Evolutionary conservation across 2,329 filamentous ascomycete species (phyloP).

Genomic region (Chaetomiaceae sp.): DNA sequence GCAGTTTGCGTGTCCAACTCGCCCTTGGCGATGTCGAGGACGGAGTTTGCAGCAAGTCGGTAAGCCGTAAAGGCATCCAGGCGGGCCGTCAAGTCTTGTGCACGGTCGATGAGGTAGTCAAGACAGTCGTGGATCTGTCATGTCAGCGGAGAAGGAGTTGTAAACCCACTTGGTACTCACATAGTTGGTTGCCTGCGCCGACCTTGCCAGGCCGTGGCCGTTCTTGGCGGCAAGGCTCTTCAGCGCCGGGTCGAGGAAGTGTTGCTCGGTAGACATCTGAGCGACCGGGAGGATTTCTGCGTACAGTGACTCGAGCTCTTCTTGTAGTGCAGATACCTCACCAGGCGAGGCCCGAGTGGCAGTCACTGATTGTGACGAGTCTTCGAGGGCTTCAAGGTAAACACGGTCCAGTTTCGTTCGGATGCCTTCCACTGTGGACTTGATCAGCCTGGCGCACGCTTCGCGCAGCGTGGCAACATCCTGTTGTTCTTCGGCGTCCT

Average conservation of each 20-base stretch:
- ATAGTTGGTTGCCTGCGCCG: slow-evolving; percentile 46
- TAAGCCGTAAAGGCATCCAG: slow-evolving; percentile 44
- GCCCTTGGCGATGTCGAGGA: slow-evolving; percentile 40
- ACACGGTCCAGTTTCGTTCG: slow-evolving; percentile 51
- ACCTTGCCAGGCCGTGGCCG: slow-evolving; percentile 40
- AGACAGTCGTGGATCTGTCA: slow-evolving; percentile 48
- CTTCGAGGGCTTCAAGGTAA: slow-evolving; percentile 45
- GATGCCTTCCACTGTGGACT: slow-evolving; percentile 51
- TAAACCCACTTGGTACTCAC: slow-evolving; percentile 34
- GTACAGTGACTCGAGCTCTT: slow-evolving; percentile 65
- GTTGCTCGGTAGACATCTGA: slow-evolving; percentile 66
- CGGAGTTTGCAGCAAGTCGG: slow-evolving; percentile 34
- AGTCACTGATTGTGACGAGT: slow-evolving; percentile 15
- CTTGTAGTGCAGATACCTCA: slow-evolving; percentile 50
- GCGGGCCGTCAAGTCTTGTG: slow-evolving; percentile 37
- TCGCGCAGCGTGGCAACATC: slow-evolving; percentile 55
- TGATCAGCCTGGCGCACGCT: slow-evolving; percentile 53
- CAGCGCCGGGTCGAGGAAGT: slow-evolving; percentile 59
- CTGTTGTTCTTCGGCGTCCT: slow-evolving; percentile 47
- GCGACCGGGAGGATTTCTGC: slow-evolving; percentile 64
- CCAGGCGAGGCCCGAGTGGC: slow-evolving; percentile 28
- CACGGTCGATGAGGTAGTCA: slow-evolving; percentile 46
- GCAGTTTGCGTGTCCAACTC: slow-evolving; percentile 36
- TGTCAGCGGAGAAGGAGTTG: slow-evolving; percentile 22
- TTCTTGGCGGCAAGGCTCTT: slow-evolving; percentile 40